Evolutionary conservation across 78 protist genomes (phyloP).

Genomic region (Dictyostelium brefeldianum): DNA sequence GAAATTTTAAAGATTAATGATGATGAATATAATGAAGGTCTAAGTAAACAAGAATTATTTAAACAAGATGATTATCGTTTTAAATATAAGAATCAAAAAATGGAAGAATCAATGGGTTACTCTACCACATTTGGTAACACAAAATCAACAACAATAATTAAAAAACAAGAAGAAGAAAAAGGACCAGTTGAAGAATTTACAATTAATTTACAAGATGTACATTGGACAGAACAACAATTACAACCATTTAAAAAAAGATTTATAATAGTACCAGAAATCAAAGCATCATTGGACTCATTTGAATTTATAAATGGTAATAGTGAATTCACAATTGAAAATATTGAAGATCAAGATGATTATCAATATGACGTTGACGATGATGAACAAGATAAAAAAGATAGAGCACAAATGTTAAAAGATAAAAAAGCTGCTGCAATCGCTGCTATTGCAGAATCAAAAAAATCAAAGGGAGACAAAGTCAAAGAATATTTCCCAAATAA

Average conservation of each 20-base stretch:
- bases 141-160: no score
- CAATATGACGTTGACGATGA: background rate
- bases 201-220: background rate
- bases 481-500: constrained; percentile 12
- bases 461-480: background rate
- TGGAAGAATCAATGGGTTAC: background rate
- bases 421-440: background rate
- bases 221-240: no score
- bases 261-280: background rate
- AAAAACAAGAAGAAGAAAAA: background rate
- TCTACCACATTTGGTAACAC: no score
- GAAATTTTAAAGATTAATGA: background rate
- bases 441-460: background rate
- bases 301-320: background rate
- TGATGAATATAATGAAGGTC: background rate
- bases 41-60: background rate
- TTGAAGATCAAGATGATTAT: background rate
- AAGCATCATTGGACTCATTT: background rate
- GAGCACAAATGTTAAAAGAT: background rate
- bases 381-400: background rate
- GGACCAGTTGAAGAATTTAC: constrained; percentile 5
- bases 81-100: background rate
- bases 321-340: background rate
- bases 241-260: constrained; percentile 12
- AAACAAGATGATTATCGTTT: constrained; percentile 15